A percentile compares a stretch with the other conserved stretches of the same genome.
Conservation (phyloP, 2,329 filamentous ascomycete genomes). For the Ceratocystis smalleyi region DNA sequence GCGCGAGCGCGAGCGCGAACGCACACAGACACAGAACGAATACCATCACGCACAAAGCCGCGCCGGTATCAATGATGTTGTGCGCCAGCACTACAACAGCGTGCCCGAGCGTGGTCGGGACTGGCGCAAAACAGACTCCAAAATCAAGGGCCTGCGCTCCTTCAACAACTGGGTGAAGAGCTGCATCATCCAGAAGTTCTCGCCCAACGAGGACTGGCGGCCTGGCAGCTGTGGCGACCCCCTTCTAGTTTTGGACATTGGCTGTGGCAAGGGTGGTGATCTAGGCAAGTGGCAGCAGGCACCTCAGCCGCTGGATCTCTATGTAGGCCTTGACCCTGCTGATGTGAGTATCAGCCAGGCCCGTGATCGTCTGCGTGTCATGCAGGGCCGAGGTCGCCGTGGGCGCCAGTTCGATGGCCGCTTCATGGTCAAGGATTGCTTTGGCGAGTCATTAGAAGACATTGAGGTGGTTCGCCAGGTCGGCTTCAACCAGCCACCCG, state of each 20-base stretch:
- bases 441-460: slow-evolving; percentile 66
- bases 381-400: slow-evolving; percentile 46
- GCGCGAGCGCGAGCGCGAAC: slow-evolving; percentile 26
- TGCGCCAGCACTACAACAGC: slow-evolving; percentile 87
- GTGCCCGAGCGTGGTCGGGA: slow-evolving; percentile 86
- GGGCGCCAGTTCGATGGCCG: slow-evolving; percentile 64
- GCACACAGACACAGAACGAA: slow-evolving; percentile 17
- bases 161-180: slow-evolving; percentile 99
- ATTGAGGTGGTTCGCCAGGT: slow-evolving; percentile 71
- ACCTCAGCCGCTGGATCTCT: slow-evolving; percentile 78
- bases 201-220: slow-evolving; percentile 58
- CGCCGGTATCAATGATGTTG: slow-evolving; percentile 57
- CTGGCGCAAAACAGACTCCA: slow-evolving; percentile 85
- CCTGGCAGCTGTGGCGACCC: slow-evolving; percentile 41
- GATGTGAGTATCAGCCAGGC: slow-evolving; percentile 87
- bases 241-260: slow-evolving; percentile 77
- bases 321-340: slow-evolving; percentile 86
- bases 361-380: slow-evolving; percentile 61
- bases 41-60: neutral
- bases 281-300: slow-evolving; percentile 91
- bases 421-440: slow-evolving; percentile 87
- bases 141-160: slow-evolving; percentile 82
- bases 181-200: slow-evolving; percentile 92
- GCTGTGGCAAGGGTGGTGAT: slow-evolving; percentile 93
- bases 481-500: slow-evolving; percentile 63